Conservation (phyloP, 2,329 filamentous ascomycete genomes). For the Periconia macrospinosa region DNA sequence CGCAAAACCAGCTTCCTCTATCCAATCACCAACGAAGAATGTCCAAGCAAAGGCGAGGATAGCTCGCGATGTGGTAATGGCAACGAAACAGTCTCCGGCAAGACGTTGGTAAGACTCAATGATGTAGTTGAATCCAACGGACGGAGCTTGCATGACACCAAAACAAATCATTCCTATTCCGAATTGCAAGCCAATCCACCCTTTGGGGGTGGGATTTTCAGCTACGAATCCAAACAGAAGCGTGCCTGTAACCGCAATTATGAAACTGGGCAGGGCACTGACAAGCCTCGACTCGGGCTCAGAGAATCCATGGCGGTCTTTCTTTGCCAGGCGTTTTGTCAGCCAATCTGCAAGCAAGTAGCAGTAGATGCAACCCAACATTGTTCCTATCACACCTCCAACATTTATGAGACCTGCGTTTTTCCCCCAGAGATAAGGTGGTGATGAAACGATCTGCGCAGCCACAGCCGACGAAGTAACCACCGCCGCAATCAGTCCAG, state of each 20-base stretch:
- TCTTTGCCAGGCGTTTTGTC: constrained; percentile 40
- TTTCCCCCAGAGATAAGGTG: constrained; percentile 47
- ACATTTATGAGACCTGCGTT: constrained; percentile 44
- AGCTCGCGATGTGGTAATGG: constrained; percentile 53
- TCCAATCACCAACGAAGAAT: constrained; percentile 57
- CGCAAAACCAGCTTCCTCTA: constrained; percentile 46
- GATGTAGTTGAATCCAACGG: constrained; percentile 50
- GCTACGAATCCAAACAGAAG: constrained; percentile 46
- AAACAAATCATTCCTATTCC: constrained; percentile 45
- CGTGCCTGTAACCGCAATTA: constrained; percentile 42
- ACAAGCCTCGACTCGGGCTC: constrained; percentile 46
- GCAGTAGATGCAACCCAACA: constrained; percentile 41
- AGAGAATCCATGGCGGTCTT: constrained; percentile 38
- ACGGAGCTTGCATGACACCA: constrained; percentile 46
- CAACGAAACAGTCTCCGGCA: constrained; percentile 57
- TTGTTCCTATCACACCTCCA: constrained; percentile 41
- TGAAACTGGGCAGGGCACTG: constrained; percentile 42
- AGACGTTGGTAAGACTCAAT: constrained; percentile 55
- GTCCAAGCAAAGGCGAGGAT: constrained; percentile 59
- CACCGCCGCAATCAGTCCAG: constrained; percentile 45
- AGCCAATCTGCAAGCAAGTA: constrained; percentile 43
- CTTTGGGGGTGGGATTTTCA: constrained; percentile 36
- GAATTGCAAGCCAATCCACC: constrained; percentile 46
- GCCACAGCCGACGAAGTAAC: constrained; percentile 44
- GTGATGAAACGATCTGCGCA: constrained; percentile 40